These are phyloP conservation scores for Schoenoplectus tabernaemontani DNA, from an alignment of 202 grass and related monocot genomes.

Conservation along the genomic window DNA sequence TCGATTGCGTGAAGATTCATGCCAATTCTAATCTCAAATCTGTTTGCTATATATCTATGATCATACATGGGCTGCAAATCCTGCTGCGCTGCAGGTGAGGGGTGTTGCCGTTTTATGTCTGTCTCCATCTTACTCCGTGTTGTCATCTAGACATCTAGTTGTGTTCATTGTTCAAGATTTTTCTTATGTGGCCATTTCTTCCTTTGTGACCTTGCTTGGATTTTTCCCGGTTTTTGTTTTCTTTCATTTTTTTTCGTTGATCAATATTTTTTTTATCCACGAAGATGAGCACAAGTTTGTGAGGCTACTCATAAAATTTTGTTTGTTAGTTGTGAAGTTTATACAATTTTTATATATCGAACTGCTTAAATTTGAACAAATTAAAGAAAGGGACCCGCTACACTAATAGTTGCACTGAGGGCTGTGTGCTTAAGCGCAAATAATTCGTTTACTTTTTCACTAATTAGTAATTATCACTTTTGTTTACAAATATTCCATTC, in stretches of 20 bases:
- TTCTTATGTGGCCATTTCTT: background rate
- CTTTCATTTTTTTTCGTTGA: background rate
- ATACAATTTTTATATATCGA: background rate
- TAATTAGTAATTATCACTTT: background rate
- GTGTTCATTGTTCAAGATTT: background rate
- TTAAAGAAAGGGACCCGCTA: background rate
- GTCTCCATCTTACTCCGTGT: background rate
- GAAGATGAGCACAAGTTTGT: background rate
- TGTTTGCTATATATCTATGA: too few relatives aligned
- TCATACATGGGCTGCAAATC: too few relatives aligned
- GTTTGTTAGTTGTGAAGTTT: background rate
- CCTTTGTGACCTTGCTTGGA: background rate
- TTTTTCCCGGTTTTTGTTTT: background rate
- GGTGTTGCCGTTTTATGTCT: background rate
- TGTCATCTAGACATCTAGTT: slow-evolving; percentile 8
- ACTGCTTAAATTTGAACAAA: background rate
- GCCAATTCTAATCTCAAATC: too few relatives aligned
- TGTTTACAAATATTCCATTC: background rate
- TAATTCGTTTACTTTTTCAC: background rate
- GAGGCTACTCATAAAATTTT: background rate
- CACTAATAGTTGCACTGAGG: background rate
- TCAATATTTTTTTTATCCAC: background rate
- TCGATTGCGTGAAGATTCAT: too few relatives aligned
- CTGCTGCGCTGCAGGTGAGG: too few relatives aligned
- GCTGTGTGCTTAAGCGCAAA: background rate